phyloP scores from a whole-genome alignment of 192 early-diverging fungal species.

The Rhizophlyctis rosea region DNA sequence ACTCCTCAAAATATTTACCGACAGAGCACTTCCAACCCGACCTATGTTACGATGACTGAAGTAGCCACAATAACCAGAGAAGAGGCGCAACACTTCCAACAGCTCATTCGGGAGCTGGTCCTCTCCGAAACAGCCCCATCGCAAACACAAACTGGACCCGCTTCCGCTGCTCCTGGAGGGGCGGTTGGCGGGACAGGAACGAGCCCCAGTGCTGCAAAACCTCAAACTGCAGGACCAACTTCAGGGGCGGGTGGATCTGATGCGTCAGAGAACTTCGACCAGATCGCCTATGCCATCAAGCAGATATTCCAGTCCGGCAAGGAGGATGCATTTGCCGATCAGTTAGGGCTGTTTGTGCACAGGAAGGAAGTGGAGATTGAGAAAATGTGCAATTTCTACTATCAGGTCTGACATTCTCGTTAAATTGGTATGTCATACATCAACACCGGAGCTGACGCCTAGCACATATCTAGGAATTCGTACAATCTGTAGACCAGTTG shows the following conservation, averaged over 20 bases:
- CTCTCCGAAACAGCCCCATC: conserved; percentile 16
- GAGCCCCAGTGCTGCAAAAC: neutral
- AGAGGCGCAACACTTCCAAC: conserved; percentile 38
- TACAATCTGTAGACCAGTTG: conserved; percentile 91
- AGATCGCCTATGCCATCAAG: conserved; percentile 70
- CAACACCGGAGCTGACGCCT: too few species aligned
- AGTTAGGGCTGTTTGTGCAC: conserved; percentile 75
- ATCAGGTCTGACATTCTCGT: conserved; percentile 78
- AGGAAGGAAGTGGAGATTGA: conserved; percentile 96
- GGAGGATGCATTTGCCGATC: conserved; percentile 84
- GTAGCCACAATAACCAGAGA: conserved; percentile 15
- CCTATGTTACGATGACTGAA: neutral
- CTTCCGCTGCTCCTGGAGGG: neutral
- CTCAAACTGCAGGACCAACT: too few species aligned
- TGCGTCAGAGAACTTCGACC: conserved; percentile 48
- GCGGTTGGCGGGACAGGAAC: neutral
- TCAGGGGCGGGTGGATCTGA: conserved; percentile 4
- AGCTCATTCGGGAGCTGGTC: conserved; percentile 43
- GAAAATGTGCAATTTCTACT: conserved; percentile 93
- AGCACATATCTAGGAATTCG: conserved; percentile 89
- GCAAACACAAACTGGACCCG: neutral
- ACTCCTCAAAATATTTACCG: too few species aligned
- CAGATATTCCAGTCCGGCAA: conserved; percentile 81
- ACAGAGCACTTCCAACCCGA: neutral
- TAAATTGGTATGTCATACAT: too few species aligned